Base-by-base conservation (phyloP, 75 land plant genomes). In the Selaginella moellendorffii region DNA sequence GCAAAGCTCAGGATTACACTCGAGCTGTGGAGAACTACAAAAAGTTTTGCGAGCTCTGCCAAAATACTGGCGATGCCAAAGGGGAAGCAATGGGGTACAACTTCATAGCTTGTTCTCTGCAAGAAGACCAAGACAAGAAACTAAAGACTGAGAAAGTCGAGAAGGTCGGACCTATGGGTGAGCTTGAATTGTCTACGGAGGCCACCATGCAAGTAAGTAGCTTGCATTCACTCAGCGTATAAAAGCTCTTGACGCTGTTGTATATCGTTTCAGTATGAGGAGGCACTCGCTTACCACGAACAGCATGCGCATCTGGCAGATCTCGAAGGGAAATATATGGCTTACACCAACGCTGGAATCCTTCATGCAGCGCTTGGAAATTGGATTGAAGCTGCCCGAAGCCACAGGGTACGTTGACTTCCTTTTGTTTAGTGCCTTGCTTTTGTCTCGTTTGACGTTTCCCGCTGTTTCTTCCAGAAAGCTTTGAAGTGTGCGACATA, bases 71-170 rank as follows among this genome's bases (percentile, higher is more conserved):
- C 2, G 77, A 75, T 25, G 61, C 36, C 10, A 69, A 70, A 61
- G 77, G 77, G 54, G 64, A 69, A 29, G 77, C 68, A 5, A 46
- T 70, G n/a, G 72, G 67, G 12, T 70, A 69, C 27, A 75, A 75
- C 24, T 75, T 69, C 60, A 59, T 75, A 0, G 77, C 63, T 42
- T 75, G 77, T 68, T 65, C 72, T 24, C 46, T 75, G 0, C 77
- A 75, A 66, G 77, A 69, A 30, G 31, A 65, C 18, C 74, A 75
- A 60, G 72, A 75, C 27, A 17, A 61, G 22, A 65, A 58, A 42
- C 28, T 56, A 63, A 58, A 54, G 29, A 18, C 54, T 53, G 46
- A 36, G 46, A 36, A 36, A 36, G 14, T 36, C 14, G 10, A 36
- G 10, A 36, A 36, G 14, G 14, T 36, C 14, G 46, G 46, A 5